Evolutionary conservation across 441 rosid genomes (phyloP), one percentile per base, ranked within the genome.

Genomic region (Populus hybrid): DNA sequence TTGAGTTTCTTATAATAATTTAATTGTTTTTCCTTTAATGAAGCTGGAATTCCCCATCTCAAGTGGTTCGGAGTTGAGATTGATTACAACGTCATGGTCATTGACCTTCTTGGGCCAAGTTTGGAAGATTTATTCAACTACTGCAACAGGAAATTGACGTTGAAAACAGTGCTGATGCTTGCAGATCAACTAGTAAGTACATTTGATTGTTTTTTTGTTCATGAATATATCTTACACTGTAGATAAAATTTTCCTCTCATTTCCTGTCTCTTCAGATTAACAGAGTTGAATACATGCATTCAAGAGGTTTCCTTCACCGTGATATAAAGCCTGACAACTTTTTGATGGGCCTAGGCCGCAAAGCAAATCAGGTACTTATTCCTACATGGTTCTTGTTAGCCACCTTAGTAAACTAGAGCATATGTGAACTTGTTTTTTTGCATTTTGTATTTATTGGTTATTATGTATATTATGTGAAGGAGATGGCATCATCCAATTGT

Each of bases 261-360:
- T n/a, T 40, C 75, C 36, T 36, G 6, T 76, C 18, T 54, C 30
- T 77, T 77, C 87, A 93, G 99, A 95, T 97, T 82, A 93, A 91
- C 84, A 95, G 99, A 88, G 97, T 97, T 73, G 99, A 97, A 73
- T 95, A 90, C 76, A 93, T 97, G 98, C 99, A 97, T 82, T 94
- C 99, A 42, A 89, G 97, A 78, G 98, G 99, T 69, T 95, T 97
- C 84, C 98, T 97, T 85, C 99, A 97, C 81, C 95, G 99, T 78
- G 99, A 97, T 83, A 95, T 97, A 78, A 97, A 97, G 86, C 99
- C 99, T 76, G 99, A 95, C 85, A 97, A 97, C 80, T 97, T 97
- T 77, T 89, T 97, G 79, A 95, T 97, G 99, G 99, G 99, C 73
- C 85, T 95, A 59, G 98, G 98, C 38, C 97, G 98, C 80, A 97